Evolutionary conservation across 176 grass and related monocot species (phyloP), one percentile per base, ranked within the genome.

Genomic region (Raddia guianensis): DNA sequence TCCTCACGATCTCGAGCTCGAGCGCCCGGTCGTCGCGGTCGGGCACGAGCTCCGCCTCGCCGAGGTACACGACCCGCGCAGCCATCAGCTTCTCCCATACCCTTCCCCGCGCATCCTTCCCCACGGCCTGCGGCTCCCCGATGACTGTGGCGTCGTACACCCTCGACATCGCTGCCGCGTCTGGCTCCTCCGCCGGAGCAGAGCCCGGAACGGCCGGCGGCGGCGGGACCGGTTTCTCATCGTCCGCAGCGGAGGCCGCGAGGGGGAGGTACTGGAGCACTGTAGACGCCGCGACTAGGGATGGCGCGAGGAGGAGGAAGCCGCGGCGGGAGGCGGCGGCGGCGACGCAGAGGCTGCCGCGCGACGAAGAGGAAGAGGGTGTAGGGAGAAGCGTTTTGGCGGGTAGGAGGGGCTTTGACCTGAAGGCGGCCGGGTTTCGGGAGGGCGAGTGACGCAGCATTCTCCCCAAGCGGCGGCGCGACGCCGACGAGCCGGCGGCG

Each of bases 81-180:
- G 69, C 86, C 92, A 98, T 91, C 71, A 98, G 79, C 89, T 98
- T 98, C 90, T 98, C 96, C 96, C 96, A 98, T 34, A 98, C 90
- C 86, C 84, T 91, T 37, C 20, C 73, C 76, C 85, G 90, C 34
- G 78, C 78, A 65, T 93, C 92, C 88, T 98, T 98, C 72, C 96
- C 96, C 68, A 98, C 81, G 15, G 96, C 92, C 84, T 93, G 80
- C 5, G 92, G 96, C 84, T 98, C 90, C 56, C 90, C 96, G 60
- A 98, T 98, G 74, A 93, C 96, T 47, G 96, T 95, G 49, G 96
- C 90, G 46, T 98, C 96, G 35, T 98, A 98, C 50, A 98, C 82
- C 86, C 96, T 91, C 34, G 92, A 95, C 13, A 86, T 57, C 51
- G 93, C 86, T 50, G 84, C 83, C 35, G 73, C 81, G 37, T 95